These are phyloP conservation scores for Picea glauca DNA, from an alignment of 75 land plant genomes.

Conservation along the genomic window DNA sequence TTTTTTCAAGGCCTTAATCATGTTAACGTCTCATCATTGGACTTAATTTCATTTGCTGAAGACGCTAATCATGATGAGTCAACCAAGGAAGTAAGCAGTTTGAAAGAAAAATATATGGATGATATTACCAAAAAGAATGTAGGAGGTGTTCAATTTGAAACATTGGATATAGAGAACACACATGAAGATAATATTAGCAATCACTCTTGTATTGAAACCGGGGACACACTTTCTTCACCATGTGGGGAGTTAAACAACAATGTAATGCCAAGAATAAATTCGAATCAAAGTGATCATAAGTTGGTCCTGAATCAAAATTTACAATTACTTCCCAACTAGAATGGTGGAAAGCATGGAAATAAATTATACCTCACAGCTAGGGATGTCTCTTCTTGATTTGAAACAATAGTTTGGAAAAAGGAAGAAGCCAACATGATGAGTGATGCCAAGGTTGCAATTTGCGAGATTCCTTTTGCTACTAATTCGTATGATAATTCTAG, in stretches of 20 bases:
- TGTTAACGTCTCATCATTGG: background rate
- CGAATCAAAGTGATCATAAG: background rate
- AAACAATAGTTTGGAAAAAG: background rate
- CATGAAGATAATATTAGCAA: background rate
- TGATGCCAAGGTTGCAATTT: no score
- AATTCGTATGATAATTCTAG: no score
- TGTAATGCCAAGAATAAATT: background rate
- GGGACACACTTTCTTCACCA: background rate
- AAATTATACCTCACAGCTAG: background rate
- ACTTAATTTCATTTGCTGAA: background rate
- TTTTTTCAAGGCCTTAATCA: conserved; percentile 24
- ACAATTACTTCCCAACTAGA: background rate
- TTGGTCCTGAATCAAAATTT: background rate
- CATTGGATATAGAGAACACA: background rate
- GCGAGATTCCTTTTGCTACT: no score
- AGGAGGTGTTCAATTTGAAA: background rate
- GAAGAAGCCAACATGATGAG: background rate
- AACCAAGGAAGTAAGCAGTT: background rate
- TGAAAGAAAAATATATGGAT: conserved; percentile 1
- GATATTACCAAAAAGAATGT: background rate
- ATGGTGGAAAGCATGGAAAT: background rate
- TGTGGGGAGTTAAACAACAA: background rate
- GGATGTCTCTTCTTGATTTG: background rate
- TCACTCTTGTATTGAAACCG: background rate
- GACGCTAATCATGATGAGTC: conserved; percentile 7